Evolutionary conservation across 108 stramenopile genomes (phyloP).

Genomic region (Seminavis robusta): DNA sequence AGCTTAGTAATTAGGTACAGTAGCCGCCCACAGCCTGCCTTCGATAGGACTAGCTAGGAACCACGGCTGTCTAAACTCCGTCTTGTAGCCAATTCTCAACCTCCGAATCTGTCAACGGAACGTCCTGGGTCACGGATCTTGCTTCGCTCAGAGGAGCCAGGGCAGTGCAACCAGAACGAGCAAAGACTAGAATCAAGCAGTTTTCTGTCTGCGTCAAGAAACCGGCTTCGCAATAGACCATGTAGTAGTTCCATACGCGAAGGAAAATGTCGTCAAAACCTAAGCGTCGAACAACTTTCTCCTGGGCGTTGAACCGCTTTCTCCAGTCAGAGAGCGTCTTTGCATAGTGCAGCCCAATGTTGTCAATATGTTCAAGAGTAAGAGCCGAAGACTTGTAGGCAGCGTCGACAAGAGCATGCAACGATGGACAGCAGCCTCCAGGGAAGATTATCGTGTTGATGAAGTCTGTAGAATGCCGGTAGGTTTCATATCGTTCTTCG

Average conservation of each 20-base stretch:
- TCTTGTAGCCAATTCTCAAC: slow-evolving; percentile 51
- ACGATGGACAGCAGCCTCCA: slow-evolving; percentile 85
- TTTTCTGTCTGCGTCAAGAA: slow-evolving; percentile 17
- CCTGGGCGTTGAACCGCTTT: slow-evolving; percentile 82
- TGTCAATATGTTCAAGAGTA: slow-evolving; percentile 83
- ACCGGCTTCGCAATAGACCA: slow-evolving; percentile 96
- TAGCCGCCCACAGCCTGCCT: too few species aligned
- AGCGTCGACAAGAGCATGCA: slow-evolving; percentile 41
- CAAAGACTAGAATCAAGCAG: slow-evolving; percentile 77
- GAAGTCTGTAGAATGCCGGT: slow-evolving; percentile 88
- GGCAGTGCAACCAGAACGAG: slow-evolving; percentile 60
- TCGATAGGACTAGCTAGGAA: too few species aligned
- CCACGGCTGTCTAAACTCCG: too few species aligned
- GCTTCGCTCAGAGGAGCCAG: slow-evolving; percentile 60
- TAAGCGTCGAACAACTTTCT: slow-evolving; percentile 50
- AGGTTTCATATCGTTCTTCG: slow-evolving; percentile 90
- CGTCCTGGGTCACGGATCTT: slow-evolving; percentile 54
- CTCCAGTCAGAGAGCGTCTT: slow-evolving; percentile 93
- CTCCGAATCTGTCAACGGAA: slow-evolving; percentile 46
- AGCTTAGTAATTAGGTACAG: too few species aligned
- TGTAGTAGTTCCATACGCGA: slow-evolving; percentile 95
- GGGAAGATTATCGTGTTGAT: slow-evolving; percentile 98
- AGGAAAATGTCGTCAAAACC: slow-evolving; percentile 95
- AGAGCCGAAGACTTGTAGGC: slow-evolving; percentile 70
- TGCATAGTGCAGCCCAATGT: slow-evolving; percentile 95